phyloP scores from a whole-genome alignment of 352 stramenopile genomes.

The Phytophthora boehmeriae region DNA sequence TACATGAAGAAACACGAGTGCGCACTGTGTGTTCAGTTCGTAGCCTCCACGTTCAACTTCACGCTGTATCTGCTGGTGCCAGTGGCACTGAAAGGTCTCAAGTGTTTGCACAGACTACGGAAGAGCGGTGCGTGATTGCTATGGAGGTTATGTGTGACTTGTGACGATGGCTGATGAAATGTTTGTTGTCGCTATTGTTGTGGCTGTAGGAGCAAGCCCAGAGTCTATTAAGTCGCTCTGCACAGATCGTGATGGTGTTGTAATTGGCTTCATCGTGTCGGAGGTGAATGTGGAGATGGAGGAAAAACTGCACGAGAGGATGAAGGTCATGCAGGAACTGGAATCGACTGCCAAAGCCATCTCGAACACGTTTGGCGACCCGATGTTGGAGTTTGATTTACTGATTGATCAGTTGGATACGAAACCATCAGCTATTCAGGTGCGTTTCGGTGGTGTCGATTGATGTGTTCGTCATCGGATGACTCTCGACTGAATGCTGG shows the following conservation, averaged over 20 bases:
- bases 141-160: not conserved
- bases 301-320: constrained; percentile 72
- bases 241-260: constrained; percentile 80
- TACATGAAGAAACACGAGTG: constrained; percentile 91
- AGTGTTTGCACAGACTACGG: constrained; percentile 80
- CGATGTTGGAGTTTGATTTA: constrained; percentile 87
- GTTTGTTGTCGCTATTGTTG: constrained; percentile 2
- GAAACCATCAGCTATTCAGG: constrained; percentile 84
- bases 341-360: constrained; percentile 77
- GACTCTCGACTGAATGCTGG: not conserved
- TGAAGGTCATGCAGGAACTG: constrained; percentile 85
- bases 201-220: constrained; percentile 60
- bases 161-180: not conserved
- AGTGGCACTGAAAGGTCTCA: constrained; percentile 62
- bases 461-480: not conserved
- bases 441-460: constrained; percentile 33
- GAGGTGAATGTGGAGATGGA: constrained; percentile 88
- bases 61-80: constrained; percentile 86
- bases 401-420: constrained; percentile 86
- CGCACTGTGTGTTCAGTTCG: constrained; percentile 83
- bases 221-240: constrained; percentile 88
- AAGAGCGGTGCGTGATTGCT: constrained; percentile 62
- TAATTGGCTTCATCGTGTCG: constrained; percentile 89
- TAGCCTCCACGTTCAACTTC: constrained; percentile 83
- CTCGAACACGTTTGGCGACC: constrained; percentile 79